Base-by-base conservation (phyloP, 1,139 yeast genomes). In the Yamadazyma sp. region DNA sequence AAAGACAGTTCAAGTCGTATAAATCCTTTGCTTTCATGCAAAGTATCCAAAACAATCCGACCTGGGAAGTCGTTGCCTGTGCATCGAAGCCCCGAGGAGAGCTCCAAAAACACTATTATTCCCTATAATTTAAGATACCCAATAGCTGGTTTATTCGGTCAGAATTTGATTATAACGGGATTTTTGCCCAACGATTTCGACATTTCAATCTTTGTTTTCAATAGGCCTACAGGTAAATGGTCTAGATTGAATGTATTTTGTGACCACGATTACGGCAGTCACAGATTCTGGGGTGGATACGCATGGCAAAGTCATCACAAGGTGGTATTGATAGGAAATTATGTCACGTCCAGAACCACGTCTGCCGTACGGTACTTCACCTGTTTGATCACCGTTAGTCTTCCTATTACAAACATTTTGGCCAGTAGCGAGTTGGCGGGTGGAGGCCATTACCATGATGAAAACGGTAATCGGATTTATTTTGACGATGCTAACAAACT, bases 271-370 rank as follows among this genome's bases (percentile, higher is more conserved):
- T 64, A 71, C 34, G 77, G 77, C 15, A 69, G 75, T 7, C 86
- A 83, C 51, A 62, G 84, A 38, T 72, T 82, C 40, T 78, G 86
- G 78, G 81, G 79, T 44, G 80, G 86, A 0, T 81, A 75, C 59
- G 79, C 80, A 0, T 84, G 92, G 92, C 75, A 74, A 33, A 81
- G 89, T 1, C 92, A 84, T 59, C 91, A 83, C 54, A 80, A 79
- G 53, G 81, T 83, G 2, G 69, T 75, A 6, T 61, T 76, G 35
- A 56, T 79, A 42, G 92, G 88, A 0, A 69, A 75, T 43, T 63
- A 62, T 34, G 61, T 68, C 15, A 73, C 80, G 17, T 71, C 77
- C 2, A 62, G 64, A 30, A 66, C 77, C 9, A 63, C 77, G 7
- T 74, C 82, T 41, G 68, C 81, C 35, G 69, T 81, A 5, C 75